A percentile compares a stretch with the other conserved stretches of the same genome.
Evolutionary conservation across 139 green algal species (phyloP).

Genomic region (Picochlorum sp.): DNA sequence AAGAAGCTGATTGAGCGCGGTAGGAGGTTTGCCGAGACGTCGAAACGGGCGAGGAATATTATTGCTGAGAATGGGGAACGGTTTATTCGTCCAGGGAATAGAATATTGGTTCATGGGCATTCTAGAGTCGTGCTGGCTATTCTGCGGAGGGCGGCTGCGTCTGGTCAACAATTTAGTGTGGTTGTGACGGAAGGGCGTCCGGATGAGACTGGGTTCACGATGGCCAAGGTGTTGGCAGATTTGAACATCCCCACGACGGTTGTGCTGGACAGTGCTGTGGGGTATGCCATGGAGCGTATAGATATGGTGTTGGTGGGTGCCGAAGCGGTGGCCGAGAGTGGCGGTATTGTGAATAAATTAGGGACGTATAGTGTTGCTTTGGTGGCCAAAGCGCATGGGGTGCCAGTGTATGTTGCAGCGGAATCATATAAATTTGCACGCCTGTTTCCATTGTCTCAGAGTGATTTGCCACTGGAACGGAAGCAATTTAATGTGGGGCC

Average conservation of each 20-base stretch:
- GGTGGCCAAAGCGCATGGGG: conserved; percentile 62
- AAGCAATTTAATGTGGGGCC: conserved; percentile 72
- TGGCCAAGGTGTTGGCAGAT: conserved; percentile 60
- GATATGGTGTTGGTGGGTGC: conserved; percentile 89
- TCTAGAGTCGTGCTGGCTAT: conserved; percentile 78
- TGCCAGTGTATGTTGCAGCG: conserved; percentile 89
- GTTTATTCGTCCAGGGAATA: conserved; percentile 70
- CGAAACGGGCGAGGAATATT: conserved; percentile 53
- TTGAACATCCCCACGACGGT: conserved; percentile 68
- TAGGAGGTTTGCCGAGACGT: conserved; percentile 60
- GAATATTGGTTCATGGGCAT: conserved; percentile 83
- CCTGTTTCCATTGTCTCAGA: conserved; percentile 62
- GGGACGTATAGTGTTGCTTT: conserved; percentile 52
- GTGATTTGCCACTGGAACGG: conserved; percentile 71
- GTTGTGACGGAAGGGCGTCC: conserved; percentile 81
- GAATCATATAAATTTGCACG: conserved; percentile 93
- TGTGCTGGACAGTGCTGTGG: conserved; percentile 77
- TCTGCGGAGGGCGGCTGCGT: conserved; percentile 51
- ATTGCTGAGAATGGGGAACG: conserved; percentile 81
- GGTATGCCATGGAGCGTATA: conserved; percentile 67
- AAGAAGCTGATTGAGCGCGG: conserved; percentile 64
- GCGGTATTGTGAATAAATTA: conserved; percentile 94
- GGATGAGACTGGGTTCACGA: conserved; percentile 67
- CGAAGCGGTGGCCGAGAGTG: conserved; percentile 91
- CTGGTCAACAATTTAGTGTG: conserved; percentile 83